Conservation (phyloP, 257 asterid species). For the Parsonsia alboflavescens region DNA sequence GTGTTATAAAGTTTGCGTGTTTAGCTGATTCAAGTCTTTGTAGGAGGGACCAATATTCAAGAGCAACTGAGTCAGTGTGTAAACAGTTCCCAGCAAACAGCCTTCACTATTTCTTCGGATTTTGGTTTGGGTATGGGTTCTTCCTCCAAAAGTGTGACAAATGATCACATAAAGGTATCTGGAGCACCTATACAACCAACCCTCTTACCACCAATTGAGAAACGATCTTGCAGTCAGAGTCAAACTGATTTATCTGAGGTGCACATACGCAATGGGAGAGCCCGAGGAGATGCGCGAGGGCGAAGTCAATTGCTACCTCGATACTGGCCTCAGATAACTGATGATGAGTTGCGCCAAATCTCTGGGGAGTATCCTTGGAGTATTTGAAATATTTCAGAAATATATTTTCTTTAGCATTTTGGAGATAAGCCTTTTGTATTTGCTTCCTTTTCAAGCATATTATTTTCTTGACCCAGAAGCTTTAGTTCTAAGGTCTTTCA, state of each 20-base stretch:
- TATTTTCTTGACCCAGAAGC: not conserved
- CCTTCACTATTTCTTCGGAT: constrained; percentile 34
- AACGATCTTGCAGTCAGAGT: constrained; percentile 30
- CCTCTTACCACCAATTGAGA: constrained; percentile 31
- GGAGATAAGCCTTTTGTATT: not conserved
- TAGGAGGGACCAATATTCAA: constrained; percentile 49
- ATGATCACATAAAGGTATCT: constrained; percentile 32
- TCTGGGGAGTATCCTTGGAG: constrained; percentile 63
- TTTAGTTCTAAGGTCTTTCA: not conserved
- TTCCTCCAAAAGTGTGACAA: constrained; percentile 41
- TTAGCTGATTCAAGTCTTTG: constrained; percentile 2
- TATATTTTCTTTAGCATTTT: not conserved
- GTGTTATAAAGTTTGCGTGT: not conserved
- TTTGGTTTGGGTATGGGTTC: constrained; percentile 30
- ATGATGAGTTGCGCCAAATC: constrained; percentile 54
- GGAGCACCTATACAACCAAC: constrained; percentile 27
- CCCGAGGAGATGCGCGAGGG: constrained; percentile 50
- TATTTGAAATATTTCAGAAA: not conserved
- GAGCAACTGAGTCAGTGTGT: constrained; percentile 39
- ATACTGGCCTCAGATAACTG: constrained; percentile 55
- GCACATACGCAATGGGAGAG: constrained; percentile 17
- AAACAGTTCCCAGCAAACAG: constrained; percentile 32
- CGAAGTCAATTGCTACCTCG: constrained; percentile 62
- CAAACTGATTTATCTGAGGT: constrained; percentile 6
- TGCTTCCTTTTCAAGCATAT: not conserved